Conservation (phyloP, 257 asterid genomes). For the Asclepias syriaca region DNA sequence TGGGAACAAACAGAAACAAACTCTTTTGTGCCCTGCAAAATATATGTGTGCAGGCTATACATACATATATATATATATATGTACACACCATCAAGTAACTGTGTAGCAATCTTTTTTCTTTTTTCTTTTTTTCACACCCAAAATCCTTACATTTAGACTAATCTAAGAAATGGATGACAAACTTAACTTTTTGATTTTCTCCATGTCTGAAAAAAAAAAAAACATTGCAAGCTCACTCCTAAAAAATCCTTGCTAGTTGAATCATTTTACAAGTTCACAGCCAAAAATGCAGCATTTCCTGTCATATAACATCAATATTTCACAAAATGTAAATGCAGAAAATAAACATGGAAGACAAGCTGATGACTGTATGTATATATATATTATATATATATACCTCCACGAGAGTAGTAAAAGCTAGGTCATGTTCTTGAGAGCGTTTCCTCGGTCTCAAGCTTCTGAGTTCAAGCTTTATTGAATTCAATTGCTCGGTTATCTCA, state of each 20-base stretch:
- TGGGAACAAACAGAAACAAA: neutral
- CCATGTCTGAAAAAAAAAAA: neutral
- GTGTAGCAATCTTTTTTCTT: constrained; percentile 1
- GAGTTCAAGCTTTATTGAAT: constrained; percentile 48
- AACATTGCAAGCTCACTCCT: constrained; percentile 38
- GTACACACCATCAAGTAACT: neutral
- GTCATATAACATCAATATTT: constrained; percentile 16
- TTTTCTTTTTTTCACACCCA: constrained; percentile 5
- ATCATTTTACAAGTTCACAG: constrained; percentile 26
- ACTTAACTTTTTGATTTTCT: neutral
- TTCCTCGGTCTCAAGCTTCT: constrained; percentile 35
- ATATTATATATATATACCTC: constrained; percentile 34
- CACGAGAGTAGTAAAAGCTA: constrained; percentile 25
- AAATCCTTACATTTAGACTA: neutral
- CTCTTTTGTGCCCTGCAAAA: neutral
- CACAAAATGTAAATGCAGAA: neutral
- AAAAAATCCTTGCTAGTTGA: constrained; percentile 26
- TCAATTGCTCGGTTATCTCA: constrained; percentile 54
- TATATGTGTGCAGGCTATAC: constrained; percentile 7
- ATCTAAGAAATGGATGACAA: neutral
- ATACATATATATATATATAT: neutral
- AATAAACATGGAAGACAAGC: neutral
- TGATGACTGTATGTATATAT: neutral
- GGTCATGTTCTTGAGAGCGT: constrained; percentile 26
- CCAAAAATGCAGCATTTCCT: constrained; percentile 75